phyloP scores from a whole-genome alignment of 106 monocot genomes.

The Acanthochlamys bracteata region DNA sequence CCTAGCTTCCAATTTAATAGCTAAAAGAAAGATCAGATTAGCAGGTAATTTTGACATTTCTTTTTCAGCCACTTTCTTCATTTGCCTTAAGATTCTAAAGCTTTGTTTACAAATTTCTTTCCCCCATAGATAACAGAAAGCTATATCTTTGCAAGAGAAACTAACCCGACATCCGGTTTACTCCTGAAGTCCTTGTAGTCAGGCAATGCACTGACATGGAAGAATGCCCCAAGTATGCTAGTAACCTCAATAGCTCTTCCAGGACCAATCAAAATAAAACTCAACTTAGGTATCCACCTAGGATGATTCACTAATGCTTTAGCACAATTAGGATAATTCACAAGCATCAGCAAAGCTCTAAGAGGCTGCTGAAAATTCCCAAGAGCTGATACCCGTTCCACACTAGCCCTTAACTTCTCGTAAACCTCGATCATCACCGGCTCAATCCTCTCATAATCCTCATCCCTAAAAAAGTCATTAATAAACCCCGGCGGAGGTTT shows the following conservation, averaged over 20 bases:
- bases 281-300: conserved; percentile 59
- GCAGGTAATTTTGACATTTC: too few species aligned
- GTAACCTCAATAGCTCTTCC: conserved; percentile 64
- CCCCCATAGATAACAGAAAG: too few species aligned
- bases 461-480: conserved; percentile 69
- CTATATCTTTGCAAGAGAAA: not conserved
- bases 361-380: conserved; percentile 97
- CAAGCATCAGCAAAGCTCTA: conserved; percentile 51
- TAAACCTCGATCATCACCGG: conserved; percentile 47
- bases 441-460: conserved; percentile 63
- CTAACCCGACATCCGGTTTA: conserved; percentile 87
- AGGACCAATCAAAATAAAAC: conserved; percentile 32
- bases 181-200: conserved; percentile 67
- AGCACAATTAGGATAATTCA: conserved; percentile 62
- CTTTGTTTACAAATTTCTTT: too few species aligned
- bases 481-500: conserved; percentile 56
- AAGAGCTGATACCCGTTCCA: conserved; percentile 56
- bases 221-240: conserved; percentile 77
- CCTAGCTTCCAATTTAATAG: too few species aligned
- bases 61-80: too few species aligned
- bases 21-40: too few species aligned
- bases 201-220: conserved; percentile 82
- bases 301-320: conserved; percentile 82
- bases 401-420: conserved; percentile 44
- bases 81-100: too few species aligned